Evolutionary conservation across 495 filamentous ascomycete genomes (phyloP).

Genomic region (Emericellopsis terricola): DNA sequence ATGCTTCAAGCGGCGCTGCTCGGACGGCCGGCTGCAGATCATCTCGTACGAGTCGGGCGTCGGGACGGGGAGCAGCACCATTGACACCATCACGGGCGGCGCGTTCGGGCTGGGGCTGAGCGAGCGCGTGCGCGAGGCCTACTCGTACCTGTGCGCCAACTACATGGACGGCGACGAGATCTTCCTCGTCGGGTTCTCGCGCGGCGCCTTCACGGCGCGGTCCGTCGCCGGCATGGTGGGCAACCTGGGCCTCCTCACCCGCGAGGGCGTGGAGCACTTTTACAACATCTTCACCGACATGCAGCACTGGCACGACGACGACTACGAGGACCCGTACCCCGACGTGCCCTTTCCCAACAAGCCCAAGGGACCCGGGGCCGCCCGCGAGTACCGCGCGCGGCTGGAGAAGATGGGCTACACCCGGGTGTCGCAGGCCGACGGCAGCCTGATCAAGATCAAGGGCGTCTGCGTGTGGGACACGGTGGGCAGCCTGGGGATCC

Average conservation of each 20-base stretch:
- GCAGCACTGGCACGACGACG: slow-evolving; percentile 31
- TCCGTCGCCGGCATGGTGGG: slow-evolving; percentile 44
- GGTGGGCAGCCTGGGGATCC: slow-evolving; percentile 38
- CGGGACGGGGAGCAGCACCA: slow-evolving; percentile 23
- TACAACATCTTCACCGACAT: slow-evolving; percentile 47
- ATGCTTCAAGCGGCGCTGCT: slow-evolving; percentile 16
- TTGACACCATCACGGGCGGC: slow-evolving; percentile 29
- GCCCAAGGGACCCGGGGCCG: slow-evolving; percentile 23
- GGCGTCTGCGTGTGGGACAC: slow-evolving; percentile 43
- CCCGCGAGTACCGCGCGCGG: slow-evolving; percentile 12
- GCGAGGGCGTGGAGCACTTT: slow-evolving; percentile 42
- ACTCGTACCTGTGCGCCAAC: slow-evolving; percentile 49
- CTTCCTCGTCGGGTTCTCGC: slow-evolving; percentile 51
- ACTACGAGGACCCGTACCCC: slow-evolving; percentile 37
- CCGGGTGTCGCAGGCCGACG: slow-evolving; percentile 16
- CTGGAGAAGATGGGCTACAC: slow-evolving; percentile 19
- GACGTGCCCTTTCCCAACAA: slow-evolving; percentile 39
- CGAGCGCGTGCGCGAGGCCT: slow-evolving; percentile 47
- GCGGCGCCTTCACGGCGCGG: slow-evolving; percentile 56
- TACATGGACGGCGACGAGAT: slow-evolving; percentile 51
- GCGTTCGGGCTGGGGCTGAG: slow-evolving; percentile 28
- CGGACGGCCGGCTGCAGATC: slow-evolving; percentile 21
- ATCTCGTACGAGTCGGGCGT: slow-evolving; percentile 34
- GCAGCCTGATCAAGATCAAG: slow-evolving; percentile 24
- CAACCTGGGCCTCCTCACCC: slow-evolving; percentile 43